These are phyloP conservation scores for Caloboletus inedulis DNA, from an alignment of 1,284 basidiomycete genomes.

Conservation along the genomic window DNA sequence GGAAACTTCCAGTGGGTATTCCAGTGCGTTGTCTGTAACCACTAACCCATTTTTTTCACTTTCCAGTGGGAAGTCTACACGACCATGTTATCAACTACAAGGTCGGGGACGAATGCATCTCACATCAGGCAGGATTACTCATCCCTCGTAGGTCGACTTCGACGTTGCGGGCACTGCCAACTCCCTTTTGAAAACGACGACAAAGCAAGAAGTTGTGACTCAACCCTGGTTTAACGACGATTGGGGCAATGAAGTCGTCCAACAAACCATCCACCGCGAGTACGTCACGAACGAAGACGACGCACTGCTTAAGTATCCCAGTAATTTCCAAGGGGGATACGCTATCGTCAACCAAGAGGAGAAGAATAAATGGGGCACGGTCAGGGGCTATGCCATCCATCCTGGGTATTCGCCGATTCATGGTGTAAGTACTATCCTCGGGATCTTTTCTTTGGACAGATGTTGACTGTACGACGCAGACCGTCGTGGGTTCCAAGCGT, in stretches of 20 bases:
- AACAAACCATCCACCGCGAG: slow-evolving; percentile 50
- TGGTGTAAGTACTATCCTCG: slow-evolving; percentile 35
- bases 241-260: slow-evolving; percentile 53
- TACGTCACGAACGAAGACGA: slow-evolving; percentile 57
- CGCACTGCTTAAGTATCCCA: slow-evolving; percentile 50
- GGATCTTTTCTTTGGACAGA: slow-evolving; percentile 1
- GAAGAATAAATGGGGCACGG: slow-evolving; percentile 54
- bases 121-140: slow-evolving; percentile 8
- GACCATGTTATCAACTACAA: slow-evolving; percentile 70
- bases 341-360: slow-evolving; percentile 59
- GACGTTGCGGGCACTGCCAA: slow-evolving; percentile 58
- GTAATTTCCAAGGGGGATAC: slow-evolving; percentile 54
- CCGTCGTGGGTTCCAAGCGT: slow-evolving; percentile 55
- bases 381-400: slow-evolving; percentile 55
- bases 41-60: background rate
- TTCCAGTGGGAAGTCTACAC: slow-evolving; percentile 61
- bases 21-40: background rate
- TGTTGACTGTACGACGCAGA: slow-evolving; percentile 34
- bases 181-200: slow-evolving; percentile 52
- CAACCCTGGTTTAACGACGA: slow-evolving; percentile 62
- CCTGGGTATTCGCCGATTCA: slow-evolving; percentile 53
- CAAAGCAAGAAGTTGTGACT: slow-evolving; percentile 45
- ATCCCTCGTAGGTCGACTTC: slow-evolving; percentile 43
- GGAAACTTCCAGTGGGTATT: slow-evolving; percentile 47
- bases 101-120: slow-evolving; percentile 22